Base-by-base conservation (phyloP, 1,284 basidiomycete genomes). In the Golubevia pallescens region DNA sequence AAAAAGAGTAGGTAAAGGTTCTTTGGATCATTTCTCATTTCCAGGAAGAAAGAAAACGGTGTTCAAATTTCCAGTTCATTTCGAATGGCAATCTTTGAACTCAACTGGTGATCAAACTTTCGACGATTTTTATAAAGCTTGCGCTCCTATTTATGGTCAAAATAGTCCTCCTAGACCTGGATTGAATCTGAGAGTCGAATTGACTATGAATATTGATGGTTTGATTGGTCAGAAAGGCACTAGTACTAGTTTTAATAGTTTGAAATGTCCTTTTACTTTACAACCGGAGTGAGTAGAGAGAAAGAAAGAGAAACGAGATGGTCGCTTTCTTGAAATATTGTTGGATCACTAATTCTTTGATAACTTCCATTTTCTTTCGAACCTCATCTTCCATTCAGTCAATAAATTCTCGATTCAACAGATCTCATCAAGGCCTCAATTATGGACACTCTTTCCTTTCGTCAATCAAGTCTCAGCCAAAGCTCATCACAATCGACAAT, bases 11-110 rank as follows among this genome's bases (percentile, higher is more conserved):
- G 79, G 77, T 10, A 24, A 67, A 19, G 79, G 77, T 7, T 3
- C 54, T 0, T n/a, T 79, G 7, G 61, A 63, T 28, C 24, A 10
- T 2, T 24, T 65, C 48, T 42, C 56, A 0, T 73, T 81, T 60
- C 56, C 66, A 5, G 69, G 60, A 0, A 48, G 72, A 0, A 68
- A 61, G 2, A 67, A 62, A 32, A 78, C 75, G 0, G 13, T 58
- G 5, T 80, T 81, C 61, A 59, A 69, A 1, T 61, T 81, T 56
- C 72, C 79, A 1, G 74, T 79, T 6, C 55, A 73, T 13, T 78
- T 80, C 13, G 55, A 56, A 52, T 78, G 78, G 59, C 66, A 67
- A 38, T 65, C 60, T 20, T 21, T 78, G n/a, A 81, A 81, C 53
- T 38, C 60, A 5, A 70, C 69, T 2, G 78, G 78, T 23, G 78